These are phyloP conservation scores for Kodamaea kakaduensis DNA, from an alignment of 805 yeast genomes.

Conservation along the genomic window DNA sequence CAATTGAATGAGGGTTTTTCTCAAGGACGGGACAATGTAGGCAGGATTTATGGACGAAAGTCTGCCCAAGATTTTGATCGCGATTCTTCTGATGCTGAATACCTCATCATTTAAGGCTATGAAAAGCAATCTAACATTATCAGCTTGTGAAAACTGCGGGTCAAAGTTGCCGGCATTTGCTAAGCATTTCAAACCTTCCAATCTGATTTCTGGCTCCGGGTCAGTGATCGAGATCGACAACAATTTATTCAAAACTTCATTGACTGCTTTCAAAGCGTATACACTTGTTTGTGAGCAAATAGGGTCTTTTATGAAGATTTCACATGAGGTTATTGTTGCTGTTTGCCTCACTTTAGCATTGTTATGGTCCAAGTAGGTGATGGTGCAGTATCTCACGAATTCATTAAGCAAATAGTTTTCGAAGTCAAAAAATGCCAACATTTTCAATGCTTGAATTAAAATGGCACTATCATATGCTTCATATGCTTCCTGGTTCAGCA, in stretches of 20 bases:
- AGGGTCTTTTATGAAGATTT: constrained; percentile 70
- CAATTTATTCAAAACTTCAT: constrained; percentile 77
- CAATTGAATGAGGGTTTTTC: constrained; percentile 81
- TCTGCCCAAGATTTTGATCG: constrained; percentile 78
- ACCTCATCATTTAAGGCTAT: constrained; percentile 90
- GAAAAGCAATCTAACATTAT: constrained; percentile 76
- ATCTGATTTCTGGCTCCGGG: constrained; percentile 77
- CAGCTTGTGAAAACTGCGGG: constrained; percentile 91
- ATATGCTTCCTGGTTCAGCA: constrained; percentile 28
- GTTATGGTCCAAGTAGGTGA: constrained; percentile 79
- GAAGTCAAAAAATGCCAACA: constrained; percentile 72
- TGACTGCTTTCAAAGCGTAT: constrained; percentile 75
- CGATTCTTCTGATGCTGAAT: constrained; percentile 75
- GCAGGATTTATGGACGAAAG: constrained; percentile 88
- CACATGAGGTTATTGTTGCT: constrained; percentile 81
- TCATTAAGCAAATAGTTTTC: constrained; percentile 75
- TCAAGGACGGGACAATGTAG: constrained; percentile 85
- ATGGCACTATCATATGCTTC: constrained; percentile 41
- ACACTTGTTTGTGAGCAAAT: constrained; percentile 81
- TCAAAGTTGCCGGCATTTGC: constrained; percentile 66
- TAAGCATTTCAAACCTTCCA: constrained; percentile 70
- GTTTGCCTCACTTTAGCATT: constrained; percentile 74
- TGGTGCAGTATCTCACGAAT: constrained; percentile 78
- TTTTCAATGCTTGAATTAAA: constrained; percentile 73
- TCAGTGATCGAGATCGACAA: constrained; percentile 85